Conservation (phyloP, 106 monocot species). For the Triglochin maritima region DNA sequence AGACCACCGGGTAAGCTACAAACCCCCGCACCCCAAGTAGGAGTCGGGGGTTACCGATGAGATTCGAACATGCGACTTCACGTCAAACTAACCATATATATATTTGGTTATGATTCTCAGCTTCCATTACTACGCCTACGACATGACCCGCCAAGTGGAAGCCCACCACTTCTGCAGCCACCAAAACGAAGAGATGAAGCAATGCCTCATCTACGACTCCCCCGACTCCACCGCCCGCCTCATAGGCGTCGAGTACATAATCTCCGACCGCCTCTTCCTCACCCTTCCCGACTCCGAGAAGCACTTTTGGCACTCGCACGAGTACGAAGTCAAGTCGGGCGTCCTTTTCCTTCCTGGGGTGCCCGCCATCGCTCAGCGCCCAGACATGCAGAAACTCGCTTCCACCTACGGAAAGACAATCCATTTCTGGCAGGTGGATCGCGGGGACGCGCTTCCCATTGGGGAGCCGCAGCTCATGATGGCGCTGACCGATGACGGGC, state of each 20-base stretch:
- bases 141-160: slow-evolving; percentile 84
- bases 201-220: slow-evolving; percentile 79
- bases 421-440: slow-evolving; percentile 89
- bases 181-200: slow-evolving; percentile 78
- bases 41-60: too few relatives aligned
- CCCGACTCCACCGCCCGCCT: slow-evolving; percentile 42
- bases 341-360: slow-evolving; percentile 64
- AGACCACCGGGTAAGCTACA: too few relatives aligned
- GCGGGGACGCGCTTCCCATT: slow-evolving; percentile 45
- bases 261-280: slow-evolving; percentile 51
- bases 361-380: slow-evolving; percentile 36
- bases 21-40: too few relatives aligned
- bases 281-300: slow-evolving; percentile 80
- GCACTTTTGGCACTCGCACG: slow-evolving; percentile 87
- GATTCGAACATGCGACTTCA: too few relatives aligned
- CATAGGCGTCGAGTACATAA: slow-evolving; percentile 90
- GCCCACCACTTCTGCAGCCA: slow-evolving; percentile 94
- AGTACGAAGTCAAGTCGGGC: slow-evolving; percentile 89
- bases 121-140: slow-evolving; percentile 79
- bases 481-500: slow-evolving; percentile 67
- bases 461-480: slow-evolving; percentile 69
- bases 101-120: slow-evolving; percentile 2
- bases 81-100: too few relatives aligned
- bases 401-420: slow-evolving; percentile 79
- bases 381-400: slow-evolving; percentile 51